These are phyloP conservation scores for Hemileccinum impolitum DNA, from an alignment of 768 basidiomycete genomes.

Conservation along the genomic window DNA sequence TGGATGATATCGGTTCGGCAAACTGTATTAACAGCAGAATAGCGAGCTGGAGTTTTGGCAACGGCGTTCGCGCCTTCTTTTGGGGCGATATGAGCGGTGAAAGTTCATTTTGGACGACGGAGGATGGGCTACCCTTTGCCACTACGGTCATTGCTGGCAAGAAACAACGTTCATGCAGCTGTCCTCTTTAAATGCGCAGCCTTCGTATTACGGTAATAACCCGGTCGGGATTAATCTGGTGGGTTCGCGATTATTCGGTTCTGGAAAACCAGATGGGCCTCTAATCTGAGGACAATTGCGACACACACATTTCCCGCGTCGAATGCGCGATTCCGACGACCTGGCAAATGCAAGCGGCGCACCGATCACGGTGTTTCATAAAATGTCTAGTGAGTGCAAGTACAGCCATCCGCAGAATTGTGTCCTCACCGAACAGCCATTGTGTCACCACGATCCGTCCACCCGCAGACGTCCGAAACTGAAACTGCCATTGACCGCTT, in stretches of 20 bases:
- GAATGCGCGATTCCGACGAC: no score
- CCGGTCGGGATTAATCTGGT: neutral
- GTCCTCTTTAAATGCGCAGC: neutral
- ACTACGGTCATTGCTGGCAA: neutral
- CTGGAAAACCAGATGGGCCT: no score
- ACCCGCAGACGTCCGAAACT: no score
- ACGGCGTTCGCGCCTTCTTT: conserved; percentile 24
- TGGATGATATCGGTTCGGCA: conserved; percentile 35
- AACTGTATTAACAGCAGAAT: conserved; percentile 35
- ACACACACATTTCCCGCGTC: no score
- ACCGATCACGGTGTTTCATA: no score
- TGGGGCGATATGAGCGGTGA: conserved; percentile 5
- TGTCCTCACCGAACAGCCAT: no score
- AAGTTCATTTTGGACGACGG: conserved; percentile 12
- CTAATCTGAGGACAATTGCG: no score
- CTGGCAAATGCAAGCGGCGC: no score
- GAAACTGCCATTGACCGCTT: no score
- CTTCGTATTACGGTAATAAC: neutral
- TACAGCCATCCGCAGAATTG: no score
- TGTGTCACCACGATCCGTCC: no score
- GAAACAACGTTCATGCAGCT: neutral
- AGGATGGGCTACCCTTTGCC: neutral
- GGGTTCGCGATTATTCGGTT: neutral
- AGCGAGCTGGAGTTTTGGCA: conserved; percentile 38
- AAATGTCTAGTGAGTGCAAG: no score